Conservation (phyloP, 2,329 filamentous ascomycete species). For the Colletotrichum lini region DNA sequence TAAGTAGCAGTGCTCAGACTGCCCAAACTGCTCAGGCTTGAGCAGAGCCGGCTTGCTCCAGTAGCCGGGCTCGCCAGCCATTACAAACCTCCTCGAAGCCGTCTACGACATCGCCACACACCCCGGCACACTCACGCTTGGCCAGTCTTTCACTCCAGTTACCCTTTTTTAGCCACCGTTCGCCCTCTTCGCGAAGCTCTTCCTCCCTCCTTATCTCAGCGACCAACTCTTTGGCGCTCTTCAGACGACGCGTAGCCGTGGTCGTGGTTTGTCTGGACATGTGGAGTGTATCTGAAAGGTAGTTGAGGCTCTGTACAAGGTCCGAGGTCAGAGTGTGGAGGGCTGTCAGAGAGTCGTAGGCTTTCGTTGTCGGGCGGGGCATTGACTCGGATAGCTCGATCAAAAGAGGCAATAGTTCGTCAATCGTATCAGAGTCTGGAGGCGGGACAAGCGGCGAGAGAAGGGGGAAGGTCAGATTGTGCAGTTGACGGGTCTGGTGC, state of each 20-base stretch:
- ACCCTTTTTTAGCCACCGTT: constrained; percentile 83
- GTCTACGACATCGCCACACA: constrained; percentile 89
- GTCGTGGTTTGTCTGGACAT: constrained; percentile 93
- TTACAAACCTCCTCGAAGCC: constrained; percentile 95
- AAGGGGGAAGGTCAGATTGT: constrained; percentile 79
- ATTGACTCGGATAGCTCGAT: constrained; percentile 75
- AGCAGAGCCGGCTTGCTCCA: constrained; percentile 72
- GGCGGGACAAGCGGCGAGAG: constrained; percentile 77
- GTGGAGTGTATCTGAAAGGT: constrained; percentile 91
- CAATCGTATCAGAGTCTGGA: constrained; percentile 75
- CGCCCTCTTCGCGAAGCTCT: constrained; percentile 85
- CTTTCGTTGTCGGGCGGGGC: constrained; percentile 74
- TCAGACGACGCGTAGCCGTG: constrained; percentile 83
- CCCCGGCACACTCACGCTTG: constrained; percentile 84
- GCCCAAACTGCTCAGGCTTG: constrained; percentile 53
- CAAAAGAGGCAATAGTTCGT: constrained; percentile 78
- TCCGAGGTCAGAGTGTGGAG: constrained; percentile 81
- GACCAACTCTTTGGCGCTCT: constrained; percentile 87
- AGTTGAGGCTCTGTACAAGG: constrained; percentile 84
- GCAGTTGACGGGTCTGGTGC: constrained; percentile 82
- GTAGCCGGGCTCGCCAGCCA: constrained; percentile 82
- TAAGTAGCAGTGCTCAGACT: constrained; percentile 14
- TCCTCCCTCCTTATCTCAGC: constrained; percentile 88
- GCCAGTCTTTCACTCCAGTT: constrained; percentile 86
- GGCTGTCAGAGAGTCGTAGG: constrained; percentile 76